phyloP scores from a whole-genome alignment of 177 flowering plant genomes.

The Vitis hybrid region DNA sequence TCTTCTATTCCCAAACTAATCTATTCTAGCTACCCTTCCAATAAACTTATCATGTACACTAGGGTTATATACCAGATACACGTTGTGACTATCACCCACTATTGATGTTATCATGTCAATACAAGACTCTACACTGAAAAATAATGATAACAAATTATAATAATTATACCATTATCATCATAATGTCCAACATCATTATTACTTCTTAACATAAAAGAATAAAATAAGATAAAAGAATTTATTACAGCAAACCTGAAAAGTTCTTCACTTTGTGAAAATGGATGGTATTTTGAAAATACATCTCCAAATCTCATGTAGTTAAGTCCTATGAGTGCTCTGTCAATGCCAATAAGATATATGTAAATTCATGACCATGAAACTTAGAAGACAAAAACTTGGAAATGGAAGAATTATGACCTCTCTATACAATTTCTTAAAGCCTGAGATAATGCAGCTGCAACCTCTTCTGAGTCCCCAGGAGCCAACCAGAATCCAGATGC shows the following conservation, averaged over 20 bases:
- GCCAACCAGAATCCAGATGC: conserved; percentile 92
- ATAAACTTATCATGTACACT: no score
- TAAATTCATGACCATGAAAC: conserved; percentile 8
- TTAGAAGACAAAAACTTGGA: neutral
- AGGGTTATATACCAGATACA: no score
- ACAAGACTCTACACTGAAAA: no score
- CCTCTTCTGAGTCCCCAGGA: conserved; percentile 98
- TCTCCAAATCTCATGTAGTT: conserved; percentile 94
- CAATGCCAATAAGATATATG: conserved; percentile 13
- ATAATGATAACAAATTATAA: neutral
- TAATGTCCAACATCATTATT: neutral
- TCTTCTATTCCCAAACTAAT: no score
- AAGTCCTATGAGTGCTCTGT: conserved; percentile 66
- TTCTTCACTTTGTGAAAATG: conserved; percentile 62
- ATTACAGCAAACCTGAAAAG: conserved; percentile 55
- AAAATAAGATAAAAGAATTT: neutral
- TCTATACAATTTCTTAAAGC: conserved; percentile 85
- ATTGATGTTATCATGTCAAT: no score
- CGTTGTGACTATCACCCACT: no score
- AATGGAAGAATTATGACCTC: conserved; percentile 47
- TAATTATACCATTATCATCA: neutral
- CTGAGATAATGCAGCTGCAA: conserved; percentile 90
- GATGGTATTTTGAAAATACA: conserved; percentile 71
- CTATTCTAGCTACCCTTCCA: no score
- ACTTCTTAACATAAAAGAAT: neutral